Percentiles rank a stretch among this genome's conserved stretches.
Conservation (phyloP, 2,329 filamentous ascomycete genomes). For the Dryadomyces sulphureus region DNA sequence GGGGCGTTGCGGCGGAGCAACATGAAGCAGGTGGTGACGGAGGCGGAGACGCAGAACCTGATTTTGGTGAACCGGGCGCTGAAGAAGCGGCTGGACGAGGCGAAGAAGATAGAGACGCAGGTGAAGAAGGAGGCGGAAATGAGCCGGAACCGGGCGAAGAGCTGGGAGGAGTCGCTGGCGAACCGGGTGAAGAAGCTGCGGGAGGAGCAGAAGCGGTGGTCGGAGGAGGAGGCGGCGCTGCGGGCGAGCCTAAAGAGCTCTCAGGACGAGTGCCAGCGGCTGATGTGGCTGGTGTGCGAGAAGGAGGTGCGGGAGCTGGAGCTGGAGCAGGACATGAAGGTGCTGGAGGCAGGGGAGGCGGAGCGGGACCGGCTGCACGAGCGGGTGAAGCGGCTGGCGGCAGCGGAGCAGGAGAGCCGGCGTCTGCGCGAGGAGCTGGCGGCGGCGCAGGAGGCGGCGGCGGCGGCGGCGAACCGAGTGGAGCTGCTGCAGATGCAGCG, state of each 20-base stretch:
- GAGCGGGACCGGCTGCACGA: slow-evolving; percentile 45
- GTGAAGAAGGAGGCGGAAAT: slow-evolving; percentile 59
- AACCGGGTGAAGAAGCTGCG: slow-evolving; percentile 50
- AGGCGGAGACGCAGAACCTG: slow-evolving; percentile 70
- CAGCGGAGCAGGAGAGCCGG: slow-evolving; percentile 47
- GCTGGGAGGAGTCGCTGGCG: slow-evolving; percentile 60
- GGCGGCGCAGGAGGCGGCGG: slow-evolving; percentile 39
- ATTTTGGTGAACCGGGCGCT: slow-evolving; percentile 62
- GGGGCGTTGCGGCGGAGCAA: slow-evolving; percentile 62
- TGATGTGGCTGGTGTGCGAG: slow-evolving; percentile 51
- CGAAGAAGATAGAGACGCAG: slow-evolving; percentile 54
- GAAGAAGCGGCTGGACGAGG: slow-evolving; percentile 57
- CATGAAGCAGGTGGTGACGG: slow-evolving; percentile 60
- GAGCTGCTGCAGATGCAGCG: slow-evolving; percentile 46
- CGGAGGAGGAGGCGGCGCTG: slow-evolving; percentile 39
- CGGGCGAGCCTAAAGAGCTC: slow-evolving; percentile 42
- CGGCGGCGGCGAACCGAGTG: slow-evolving; percentile 42
- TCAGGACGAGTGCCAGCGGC: slow-evolving; percentile 45
- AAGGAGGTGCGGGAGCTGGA: slow-evolving; percentile 54
- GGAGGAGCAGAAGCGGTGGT: slow-evolving; percentile 56
- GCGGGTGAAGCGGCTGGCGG: slow-evolving; percentile 45
- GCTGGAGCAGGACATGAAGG: slow-evolving; percentile 47
- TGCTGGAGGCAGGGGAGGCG: slow-evolving; percentile 43
- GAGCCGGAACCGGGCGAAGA: slow-evolving; percentile 58
- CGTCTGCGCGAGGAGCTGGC: slow-evolving; percentile 47